A percentile compares a stretch with the other conserved stretches of the same genome.
Conservation (phyloP, 495 filamentous ascomycete genomes). For the Extremus antarcticus region DNA sequence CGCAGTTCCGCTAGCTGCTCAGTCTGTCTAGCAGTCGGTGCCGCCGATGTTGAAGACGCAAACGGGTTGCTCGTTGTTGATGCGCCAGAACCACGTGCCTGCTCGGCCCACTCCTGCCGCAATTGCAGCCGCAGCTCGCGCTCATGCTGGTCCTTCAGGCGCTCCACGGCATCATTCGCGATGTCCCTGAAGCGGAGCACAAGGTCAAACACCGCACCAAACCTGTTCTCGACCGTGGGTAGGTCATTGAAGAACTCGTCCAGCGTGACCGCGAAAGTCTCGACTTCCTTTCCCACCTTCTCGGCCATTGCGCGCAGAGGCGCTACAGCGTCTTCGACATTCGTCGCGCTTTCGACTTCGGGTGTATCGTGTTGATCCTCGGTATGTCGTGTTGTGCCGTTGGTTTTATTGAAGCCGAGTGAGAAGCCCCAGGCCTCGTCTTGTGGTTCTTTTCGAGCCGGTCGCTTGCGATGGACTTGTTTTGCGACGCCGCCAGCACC, state of each 20-base stretch:
- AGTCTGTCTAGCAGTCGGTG: conserved; percentile 6
- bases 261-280: conserved; percentile 19
- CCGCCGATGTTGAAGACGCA: background rate
- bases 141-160: conserved; percentile 28
- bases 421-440: conserved; percentile 8
- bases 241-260: conserved; percentile 15
- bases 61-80: background rate
- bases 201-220: conserved; percentile 7
- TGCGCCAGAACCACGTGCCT: background rate
- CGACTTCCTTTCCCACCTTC: conserved; percentile 20
- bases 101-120: conserved; percentile 16
- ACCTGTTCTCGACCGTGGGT: conserved; percentile 1
- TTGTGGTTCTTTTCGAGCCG: background rate
- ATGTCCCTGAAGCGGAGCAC: conserved; percentile 12
- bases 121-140: conserved; percentile 27
- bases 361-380: background rate
- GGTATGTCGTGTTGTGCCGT: background rate
- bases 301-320: conserved; percentile 22
- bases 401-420: background rate
- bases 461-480: conserved; percentile 3
- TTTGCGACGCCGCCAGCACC: background rate
- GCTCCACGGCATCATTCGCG: conserved; percentile 25
- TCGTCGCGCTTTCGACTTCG: background rate
- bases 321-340: conserved; percentile 12
- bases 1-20: conserved; percentile 41